Conservation (phyloP, 23 red algal genomes). For the Cyanidiococcus yangmingshanensis region DNA sequence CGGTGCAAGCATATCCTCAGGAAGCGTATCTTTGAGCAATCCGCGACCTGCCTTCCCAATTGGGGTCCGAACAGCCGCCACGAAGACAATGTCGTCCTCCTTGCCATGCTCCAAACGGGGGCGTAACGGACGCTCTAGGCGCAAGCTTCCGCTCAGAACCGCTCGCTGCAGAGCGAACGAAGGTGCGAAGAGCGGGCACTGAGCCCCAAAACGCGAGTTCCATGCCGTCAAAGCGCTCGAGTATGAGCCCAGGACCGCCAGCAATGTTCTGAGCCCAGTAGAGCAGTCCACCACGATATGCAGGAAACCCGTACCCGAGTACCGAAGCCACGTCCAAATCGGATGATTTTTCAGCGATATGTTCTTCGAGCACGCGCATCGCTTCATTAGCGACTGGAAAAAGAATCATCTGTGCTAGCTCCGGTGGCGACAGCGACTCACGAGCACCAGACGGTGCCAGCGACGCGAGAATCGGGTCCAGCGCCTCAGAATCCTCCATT, state of each 20-base stretch:
- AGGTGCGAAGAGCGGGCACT: slow-evolving; percentile 74
- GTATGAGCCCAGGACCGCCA: slow-evolving; percentile 53
- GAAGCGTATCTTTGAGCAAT: slow-evolving; percentile 75
- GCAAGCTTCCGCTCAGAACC: slow-evolving; percentile 7
- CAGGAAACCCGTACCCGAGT: slow-evolving; percentile 85
- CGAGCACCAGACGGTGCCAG: slow-evolving; percentile 18
- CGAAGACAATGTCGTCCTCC: slow-evolving; percentile 78
- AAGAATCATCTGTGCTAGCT: slow-evolving; percentile 74
- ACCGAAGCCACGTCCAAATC: slow-evolving; percentile 79
- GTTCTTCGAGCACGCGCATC: slow-evolving; percentile 78
- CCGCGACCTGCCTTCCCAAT: slow-evolving; percentile 82
- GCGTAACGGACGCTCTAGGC: slow-evolving; percentile 31
- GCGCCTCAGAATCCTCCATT: slow-evolving; percentile 34
- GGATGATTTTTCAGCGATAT: slow-evolving; percentile 33
- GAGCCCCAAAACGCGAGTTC: slow-evolving; percentile 29
- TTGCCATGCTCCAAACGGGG: slow-evolving; percentile 45
- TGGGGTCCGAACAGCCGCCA: slow-evolving; percentile 75
- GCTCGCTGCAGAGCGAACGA: slow-evolving; percentile 72
- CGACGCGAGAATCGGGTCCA: slow-evolving; percentile 45
- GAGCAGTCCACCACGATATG: slow-evolving; percentile 76
- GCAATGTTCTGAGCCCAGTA: slow-evolving; percentile 65
- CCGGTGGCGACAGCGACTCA: slow-evolving; percentile 33
- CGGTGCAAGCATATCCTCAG: slow-evolving; percentile 66
- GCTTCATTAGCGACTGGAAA: slow-evolving; percentile 93
- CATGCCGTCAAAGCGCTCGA: slow-evolving; percentile 46